Base-by-base conservation (phyloP, 495 filamentous ascomycete genomes). In the Daldinia loculata region DNA sequence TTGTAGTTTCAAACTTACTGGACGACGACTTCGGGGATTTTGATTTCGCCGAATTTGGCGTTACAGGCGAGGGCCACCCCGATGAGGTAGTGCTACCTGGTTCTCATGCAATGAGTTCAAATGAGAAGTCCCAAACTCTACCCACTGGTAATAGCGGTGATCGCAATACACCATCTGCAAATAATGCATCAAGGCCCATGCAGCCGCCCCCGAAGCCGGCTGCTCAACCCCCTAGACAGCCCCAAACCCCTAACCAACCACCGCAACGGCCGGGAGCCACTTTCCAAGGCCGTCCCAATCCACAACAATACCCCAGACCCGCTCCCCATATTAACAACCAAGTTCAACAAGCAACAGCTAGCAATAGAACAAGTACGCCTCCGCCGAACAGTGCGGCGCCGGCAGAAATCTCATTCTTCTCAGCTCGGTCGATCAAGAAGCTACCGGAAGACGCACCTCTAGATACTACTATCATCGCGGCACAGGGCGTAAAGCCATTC, bases 1-100 rank as follows among this genome's bases (percentile, higher is more conserved):
- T 55, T 78, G 61, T 76, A 77, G 69, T 76, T 11, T 36, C 66
- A 5, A 43, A 70, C 39, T 61, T 66, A 43, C 59, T 75, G 52
- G 72, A 79, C 39, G 74, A 75, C 45, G 74, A 75, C 12, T 72
- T 69, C 50, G 67, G 71, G 36, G 85, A 92, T 36, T 88, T 93
- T 72, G 90, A 93, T 73, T 90, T 92, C 79, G 89, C 87, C 26
- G 91, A 94, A 75, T 93, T 94, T 74, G 79, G 87, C 76, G 79
- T 87, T 60, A 59, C 81, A 56, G 75, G 85, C 39, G 85, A 86
- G 15, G 87, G 87, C 22, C 83, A 87, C 45, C 91, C 90, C 6
- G 90, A 92, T 72, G 90, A 91, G 74, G 82, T 91, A 15, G 71
- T 83, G 0, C 64, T 88, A n/a, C 66, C 74, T 26, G 67, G 61